Percentiles rank a stretch among this genome's conserved stretches.
Evolutionary conservation across 2,329 filamentous ascomycete genomes (phyloP).

Genomic region (Arachnopeziza araneosa): DNA sequence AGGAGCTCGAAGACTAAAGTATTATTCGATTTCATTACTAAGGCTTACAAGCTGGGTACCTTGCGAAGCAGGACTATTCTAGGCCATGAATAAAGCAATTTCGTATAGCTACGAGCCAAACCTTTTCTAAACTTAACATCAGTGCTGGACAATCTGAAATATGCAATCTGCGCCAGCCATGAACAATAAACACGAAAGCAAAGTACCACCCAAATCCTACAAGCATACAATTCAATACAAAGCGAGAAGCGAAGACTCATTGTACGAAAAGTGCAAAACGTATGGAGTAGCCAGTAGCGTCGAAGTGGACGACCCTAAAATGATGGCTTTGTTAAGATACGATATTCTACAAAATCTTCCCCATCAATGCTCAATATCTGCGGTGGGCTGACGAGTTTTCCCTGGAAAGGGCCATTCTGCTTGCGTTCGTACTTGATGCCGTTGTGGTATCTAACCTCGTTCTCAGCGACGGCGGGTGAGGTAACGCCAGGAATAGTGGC

Average conservation of each 20-base stretch:
- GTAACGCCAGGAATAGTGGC: conserved; percentile 10
- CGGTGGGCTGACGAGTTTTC: conserved; percentile 57
- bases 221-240: neutral
- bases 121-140: neutral
- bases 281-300: neutral
- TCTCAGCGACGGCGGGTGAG: conserved; percentile 33
- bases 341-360: conserved; percentile 62
- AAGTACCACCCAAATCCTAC: neutral
- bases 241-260: neutral
- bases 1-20: neutral
- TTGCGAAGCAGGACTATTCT: neutral
- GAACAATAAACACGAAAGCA: neutral
- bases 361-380: conserved; percentile 60
- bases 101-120: neutral
- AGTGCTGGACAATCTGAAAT: neutral
- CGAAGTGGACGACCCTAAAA: conserved; percentile 36
- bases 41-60: neutral
- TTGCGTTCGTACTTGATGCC: conserved; percentile 60
- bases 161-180: neutral
- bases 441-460: conserved; percentile 49
- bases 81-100: neutral
- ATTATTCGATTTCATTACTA: neutral
- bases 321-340: conserved; percentile 56
- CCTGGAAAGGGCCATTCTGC: conserved; percentile 52
- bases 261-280: too few species aligned